A percentile compares a stretch with the other conserved stretches of the same genome.
Evolutionary conservation across 768 basidiomycete species (phyloP).

Genomic region (Amanita muscaria): DNA sequence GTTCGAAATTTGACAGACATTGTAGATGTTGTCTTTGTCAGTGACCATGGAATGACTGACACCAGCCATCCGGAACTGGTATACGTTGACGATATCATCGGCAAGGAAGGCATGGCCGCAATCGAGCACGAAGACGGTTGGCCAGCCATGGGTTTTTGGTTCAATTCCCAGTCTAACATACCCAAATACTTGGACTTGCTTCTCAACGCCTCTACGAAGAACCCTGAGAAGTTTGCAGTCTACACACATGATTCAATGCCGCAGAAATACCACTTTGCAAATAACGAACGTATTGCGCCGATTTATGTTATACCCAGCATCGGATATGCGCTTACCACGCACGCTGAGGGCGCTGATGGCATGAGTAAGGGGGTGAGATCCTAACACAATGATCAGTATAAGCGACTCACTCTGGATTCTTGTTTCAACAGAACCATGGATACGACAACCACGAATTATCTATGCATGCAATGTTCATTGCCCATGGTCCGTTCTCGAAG

Average conservation of each 20-base stretch:
- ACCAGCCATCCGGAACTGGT: constrained; percentile 70
- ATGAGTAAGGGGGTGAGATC: constrained; percentile 70
- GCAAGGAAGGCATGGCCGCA: constrained; percentile 44
- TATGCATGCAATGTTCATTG: constrained; percentile 89
- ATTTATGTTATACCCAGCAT: constrained; percentile 78
- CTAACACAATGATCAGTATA: not conserved
- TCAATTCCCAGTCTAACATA: constrained; percentile 48
- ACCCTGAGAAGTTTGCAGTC: constrained; percentile 66
- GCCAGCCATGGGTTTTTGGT: constrained; percentile 84
- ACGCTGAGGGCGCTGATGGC: constrained; percentile 46
- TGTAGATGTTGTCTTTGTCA: constrained; percentile 84
- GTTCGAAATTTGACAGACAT: constrained; percentile 73
- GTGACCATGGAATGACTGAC: constrained; percentile 88
- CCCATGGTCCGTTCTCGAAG: constrained; percentile 80
- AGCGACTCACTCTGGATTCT: not conserved
- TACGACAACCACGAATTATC: constrained; percentile 72
- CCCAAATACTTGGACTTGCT: constrained; percentile 49
- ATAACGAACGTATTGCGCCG: constrained; percentile 75
- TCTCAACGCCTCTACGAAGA: constrained; percentile 37
- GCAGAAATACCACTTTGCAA: constrained; percentile 63
- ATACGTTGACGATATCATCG: constrained; percentile 77
- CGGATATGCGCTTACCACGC: constrained; percentile 71
- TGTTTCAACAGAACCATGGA: constrained; percentile 61
- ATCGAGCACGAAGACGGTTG: constrained; percentile 81
- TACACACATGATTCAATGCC: constrained; percentile 81